These are phyloP conservation scores for Collybia sordida DNA, from an alignment of 768 basidiomycete genomes.

Conservation along the genomic window DNA sequence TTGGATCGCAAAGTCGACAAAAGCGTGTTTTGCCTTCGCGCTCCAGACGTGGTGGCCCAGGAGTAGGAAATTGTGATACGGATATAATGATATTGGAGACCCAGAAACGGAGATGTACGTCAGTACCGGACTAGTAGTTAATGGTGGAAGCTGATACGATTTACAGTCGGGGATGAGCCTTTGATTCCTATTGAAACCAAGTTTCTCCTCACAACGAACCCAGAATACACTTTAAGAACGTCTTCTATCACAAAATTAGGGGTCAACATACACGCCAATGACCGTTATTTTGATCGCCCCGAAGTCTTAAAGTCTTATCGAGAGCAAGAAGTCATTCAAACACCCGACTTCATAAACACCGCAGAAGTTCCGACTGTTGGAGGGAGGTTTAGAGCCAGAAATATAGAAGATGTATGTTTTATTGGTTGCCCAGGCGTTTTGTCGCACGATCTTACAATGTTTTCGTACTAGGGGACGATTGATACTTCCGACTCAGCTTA, in stretches of 20 bases:
- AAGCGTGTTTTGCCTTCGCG: constrained; percentile 84
- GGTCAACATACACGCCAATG: constrained; percentile 60
- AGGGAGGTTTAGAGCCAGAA: constrained; percentile 65
- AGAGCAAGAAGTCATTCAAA: constrained; percentile 73
- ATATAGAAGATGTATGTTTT: constrained; percentile 65
- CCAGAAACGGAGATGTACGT: constrained; percentile 73
- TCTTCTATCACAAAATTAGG: constrained; percentile 36
- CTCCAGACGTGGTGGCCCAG: constrained; percentile 77
- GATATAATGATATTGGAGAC: constrained; percentile 86
- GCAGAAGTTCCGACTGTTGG: constrained; percentile 54
- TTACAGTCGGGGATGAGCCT: constrained; percentile 67
- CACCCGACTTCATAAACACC: constrained; percentile 63
- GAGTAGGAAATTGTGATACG: constrained; percentile 74
- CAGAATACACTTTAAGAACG: constrained; percentile 44
- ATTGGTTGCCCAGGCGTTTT: constrained; percentile 3
- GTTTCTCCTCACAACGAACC: constrained; percentile 77
- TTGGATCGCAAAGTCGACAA: constrained; percentile 46
- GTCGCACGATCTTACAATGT: constrained; percentile 7
- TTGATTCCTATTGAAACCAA: constrained; percentile 64
- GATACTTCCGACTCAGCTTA: constrained; percentile 84
- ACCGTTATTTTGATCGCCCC: constrained; percentile 76
- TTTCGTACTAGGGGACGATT: constrained; percentile 42
- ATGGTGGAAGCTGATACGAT: constrained; percentile 8
- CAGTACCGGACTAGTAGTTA: constrained; percentile 4
- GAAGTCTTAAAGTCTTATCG: constrained; percentile 73